phyloP scores from a whole-genome alignment of 192 early-diverging fungal species.

The Podila verticillata region DNA sequence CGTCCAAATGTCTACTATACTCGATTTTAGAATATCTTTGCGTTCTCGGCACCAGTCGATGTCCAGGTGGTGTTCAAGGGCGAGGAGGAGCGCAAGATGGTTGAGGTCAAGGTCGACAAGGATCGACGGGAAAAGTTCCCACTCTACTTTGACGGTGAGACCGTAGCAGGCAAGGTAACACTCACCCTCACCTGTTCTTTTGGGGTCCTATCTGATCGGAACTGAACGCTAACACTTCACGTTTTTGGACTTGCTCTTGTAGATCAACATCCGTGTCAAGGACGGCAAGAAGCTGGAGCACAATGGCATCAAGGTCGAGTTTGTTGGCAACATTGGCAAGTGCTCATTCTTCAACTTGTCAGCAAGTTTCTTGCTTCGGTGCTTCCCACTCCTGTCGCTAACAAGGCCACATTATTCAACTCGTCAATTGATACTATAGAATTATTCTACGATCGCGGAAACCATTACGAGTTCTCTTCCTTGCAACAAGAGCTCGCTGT shows the following conservation, averaged over 20 bases:
- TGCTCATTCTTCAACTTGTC: not conserved
- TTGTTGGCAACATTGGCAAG: conserved; percentile 94
- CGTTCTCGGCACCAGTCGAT: conserved; percentile 86
- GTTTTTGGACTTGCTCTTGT: not conserved
- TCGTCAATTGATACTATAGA: conserved; percentile 56
- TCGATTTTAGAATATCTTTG: conserved; percentile 70
- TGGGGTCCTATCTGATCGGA: not conserved
- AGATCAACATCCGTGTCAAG: conserved; percentile 79
- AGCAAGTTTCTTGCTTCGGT: too few species aligned
- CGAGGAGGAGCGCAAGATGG: conserved; percentile 89
- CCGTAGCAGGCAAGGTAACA: conserved; percentile 90
- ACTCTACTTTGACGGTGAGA: conserved; percentile 98
- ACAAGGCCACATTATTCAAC: not conserved
- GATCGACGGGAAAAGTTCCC: conserved; percentile 93
- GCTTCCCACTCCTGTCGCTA: not conserved
- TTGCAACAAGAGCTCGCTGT: conserved; percentile 93
- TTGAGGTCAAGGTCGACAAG: conserved; percentile 95
- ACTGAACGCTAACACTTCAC: not conserved
- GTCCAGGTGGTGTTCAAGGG: conserved; percentile 84
- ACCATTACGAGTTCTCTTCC: conserved; percentile 95
- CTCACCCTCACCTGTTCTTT: not conserved
- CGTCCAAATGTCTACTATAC: too few species aligned
- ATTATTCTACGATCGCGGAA: conserved; percentile 94
- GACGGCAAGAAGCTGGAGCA: conserved; percentile 97
- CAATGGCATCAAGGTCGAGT: conserved; percentile 98